Evolutionary conservation across 805 yeast species (phyloP).

Genomic region (Pichia deserticola): DNA sequence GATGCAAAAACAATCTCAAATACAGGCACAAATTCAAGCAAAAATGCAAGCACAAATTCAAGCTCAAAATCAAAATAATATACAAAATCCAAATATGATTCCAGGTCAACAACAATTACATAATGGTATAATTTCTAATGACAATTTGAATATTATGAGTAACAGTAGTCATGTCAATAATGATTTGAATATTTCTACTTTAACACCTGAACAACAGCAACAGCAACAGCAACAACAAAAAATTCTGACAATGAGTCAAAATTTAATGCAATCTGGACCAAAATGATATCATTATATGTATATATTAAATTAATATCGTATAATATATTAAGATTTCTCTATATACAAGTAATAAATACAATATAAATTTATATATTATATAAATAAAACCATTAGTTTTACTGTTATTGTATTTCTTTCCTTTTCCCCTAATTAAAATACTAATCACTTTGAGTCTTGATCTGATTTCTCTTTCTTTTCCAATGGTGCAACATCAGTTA

Average conservation of each 20-base stretch:
- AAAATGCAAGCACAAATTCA: slow-evolving; percentile 4
- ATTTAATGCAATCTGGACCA: neutral
- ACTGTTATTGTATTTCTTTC: too few relatives aligned
- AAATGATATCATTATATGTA: neutral
- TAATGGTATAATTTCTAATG: neutral
- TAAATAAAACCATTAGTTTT: too few relatives aligned
- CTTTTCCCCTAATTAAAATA: too few relatives aligned
- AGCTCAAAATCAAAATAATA: neutral
- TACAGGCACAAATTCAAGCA: slow-evolving; percentile 4
- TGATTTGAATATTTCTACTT: neutral
- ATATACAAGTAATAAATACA: too few relatives aligned
- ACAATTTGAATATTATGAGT: neutral
- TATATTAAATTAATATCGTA: too few relatives aligned
- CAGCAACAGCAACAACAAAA: slow-evolving; percentile 6
- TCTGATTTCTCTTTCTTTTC: slow-evolving; percentile 22
- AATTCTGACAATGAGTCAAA: neutral
- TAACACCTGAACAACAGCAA: neutral
- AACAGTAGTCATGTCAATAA: neutral
- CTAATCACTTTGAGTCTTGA: too few relatives aligned
- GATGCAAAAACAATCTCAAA: neutral
- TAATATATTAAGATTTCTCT: too few relatives aligned
- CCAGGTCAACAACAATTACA: neutral
- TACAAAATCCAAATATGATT: neutral
- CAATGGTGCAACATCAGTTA: slow-evolving; percentile 32
- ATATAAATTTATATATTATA: too few relatives aligned